A percentile compares a stretch with the other conserved stretches of the same genome.
phyloP scores from a whole-genome alignment of 257 asterid species.

The Jaltomata sinuosa region DNA sequence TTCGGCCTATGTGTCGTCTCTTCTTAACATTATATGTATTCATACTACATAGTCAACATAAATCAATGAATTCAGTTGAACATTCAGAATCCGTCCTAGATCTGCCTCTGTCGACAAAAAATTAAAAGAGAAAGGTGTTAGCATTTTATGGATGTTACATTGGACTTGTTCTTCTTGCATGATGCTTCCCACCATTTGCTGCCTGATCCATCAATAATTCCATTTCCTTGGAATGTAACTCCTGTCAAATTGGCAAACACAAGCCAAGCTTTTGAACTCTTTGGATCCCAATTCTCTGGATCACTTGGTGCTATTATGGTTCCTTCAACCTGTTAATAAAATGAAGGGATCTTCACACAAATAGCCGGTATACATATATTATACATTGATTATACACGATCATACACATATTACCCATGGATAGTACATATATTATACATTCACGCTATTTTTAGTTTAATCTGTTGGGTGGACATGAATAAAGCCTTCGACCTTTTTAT shows the following conservation, averaged over 20 bases:
- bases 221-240: slow-evolving; percentile 71
- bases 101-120: not conserved
- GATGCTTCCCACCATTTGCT: slow-evolving; percentile 98
- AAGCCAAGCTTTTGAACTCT: slow-evolving; percentile 60
- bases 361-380: no score
- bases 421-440: no score
- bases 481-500: no score
- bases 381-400: no score
- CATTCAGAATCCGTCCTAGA: not conserved
- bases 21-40: not conserved
- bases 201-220: slow-evolving; percentile 96
- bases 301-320: slow-evolving; percentile 81
- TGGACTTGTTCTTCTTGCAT: slow-evolving; percentile 88
- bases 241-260: slow-evolving; percentile 47
- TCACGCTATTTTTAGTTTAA: no score
- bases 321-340: slow-evolving; percentile 62
- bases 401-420: no score
- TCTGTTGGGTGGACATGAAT: no score
- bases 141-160: slow-evolving; percentile 19
- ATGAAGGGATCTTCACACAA: no score
- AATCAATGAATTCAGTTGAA: not conserved
- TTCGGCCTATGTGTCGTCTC: not conserved
- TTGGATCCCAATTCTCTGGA: slow-evolving; percentile 80
- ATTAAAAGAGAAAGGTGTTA: not conserved
- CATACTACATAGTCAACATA: not conserved